Percentiles rank a stretch among this genome's conserved stretches.
These are phyloP conservation scores for Prinsepia uniflora DNA, from an alignment of 306 rosid species.

Conservation along the genomic window DNA sequence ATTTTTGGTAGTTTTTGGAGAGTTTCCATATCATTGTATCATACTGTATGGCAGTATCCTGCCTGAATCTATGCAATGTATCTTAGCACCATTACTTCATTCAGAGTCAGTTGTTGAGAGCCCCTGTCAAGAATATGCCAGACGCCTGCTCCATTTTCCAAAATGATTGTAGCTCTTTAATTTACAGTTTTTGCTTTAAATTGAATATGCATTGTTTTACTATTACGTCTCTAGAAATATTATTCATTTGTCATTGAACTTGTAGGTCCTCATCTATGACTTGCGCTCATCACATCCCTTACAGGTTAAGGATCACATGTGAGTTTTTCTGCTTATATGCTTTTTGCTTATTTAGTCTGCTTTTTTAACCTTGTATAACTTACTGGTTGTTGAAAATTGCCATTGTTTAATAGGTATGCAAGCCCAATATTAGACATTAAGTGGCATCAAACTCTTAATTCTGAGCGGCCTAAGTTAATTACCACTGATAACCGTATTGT, in stretches of 20 bases:
- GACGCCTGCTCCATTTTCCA: background rate
- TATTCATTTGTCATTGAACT: constrained; percentile 8
- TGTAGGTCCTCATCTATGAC: constrained; percentile 89
- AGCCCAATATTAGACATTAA: constrained; percentile 87
- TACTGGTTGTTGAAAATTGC: constrained; percentile 19
- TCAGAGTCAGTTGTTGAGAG: background rate
- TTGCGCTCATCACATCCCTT: constrained; percentile 76
- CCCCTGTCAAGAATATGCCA: background rate
- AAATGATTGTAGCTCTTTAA: background rate
- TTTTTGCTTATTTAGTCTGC: background rate
- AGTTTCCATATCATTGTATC: background rate
- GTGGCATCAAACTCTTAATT: constrained; percentile 87
- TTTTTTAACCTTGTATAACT: background rate
- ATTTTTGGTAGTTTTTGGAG: background rate
- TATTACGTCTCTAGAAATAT: background rate
- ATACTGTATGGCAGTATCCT: background rate
- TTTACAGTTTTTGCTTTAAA: background rate
- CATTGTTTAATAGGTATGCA: constrained; percentile 62
- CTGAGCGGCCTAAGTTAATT: constrained; percentile 64
- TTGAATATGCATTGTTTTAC: background rate
- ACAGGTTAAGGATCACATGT: constrained; percentile 80
- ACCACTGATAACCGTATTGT: constrained; percentile 74
- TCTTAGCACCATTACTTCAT: background rate
- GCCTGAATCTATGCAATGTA: too few species aligned
- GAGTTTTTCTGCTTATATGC: constrained; percentile 30